Conservation (phyloP, 257 asterid species). For the Handroanthus guayacan region DNA sequence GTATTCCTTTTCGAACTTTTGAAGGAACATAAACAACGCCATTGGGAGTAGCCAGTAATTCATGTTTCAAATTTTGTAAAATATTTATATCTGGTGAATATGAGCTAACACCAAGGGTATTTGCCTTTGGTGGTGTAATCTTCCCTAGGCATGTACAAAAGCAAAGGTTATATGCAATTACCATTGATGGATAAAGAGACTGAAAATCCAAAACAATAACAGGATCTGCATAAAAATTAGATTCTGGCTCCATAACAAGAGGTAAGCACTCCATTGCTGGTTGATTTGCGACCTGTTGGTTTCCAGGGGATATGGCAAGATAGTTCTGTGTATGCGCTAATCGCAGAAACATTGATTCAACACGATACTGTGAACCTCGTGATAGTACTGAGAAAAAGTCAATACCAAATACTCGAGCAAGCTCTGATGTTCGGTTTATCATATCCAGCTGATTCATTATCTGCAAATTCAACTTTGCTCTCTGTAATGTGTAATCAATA, state of each 20-base stretch:
- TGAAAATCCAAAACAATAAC: conserved; percentile 95
- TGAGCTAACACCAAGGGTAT: conserved; percentile 82
- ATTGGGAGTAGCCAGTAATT: conserved; percentile 82
- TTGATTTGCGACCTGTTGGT: conserved; percentile 87
- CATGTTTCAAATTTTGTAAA: conserved; percentile 55
- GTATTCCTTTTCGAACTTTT: conserved; percentile 75
- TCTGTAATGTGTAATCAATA: conserved; percentile 67
- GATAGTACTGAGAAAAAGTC: conserved; percentile 96
- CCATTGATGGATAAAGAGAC: conserved; percentile 98
- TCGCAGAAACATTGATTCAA: conserved; percentile 93
- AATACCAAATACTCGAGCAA: conserved; percentile 95
- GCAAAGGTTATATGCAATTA: conserved; percentile 93
- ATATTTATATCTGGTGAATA: conserved; percentile 65
- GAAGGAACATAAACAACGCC: conserved; percentile 91
- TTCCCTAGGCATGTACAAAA: conserved; percentile 95
- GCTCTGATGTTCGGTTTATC: conserved; percentile 97
- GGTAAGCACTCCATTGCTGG: conserved; percentile 99
- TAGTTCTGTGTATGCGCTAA: conserved; percentile 93
- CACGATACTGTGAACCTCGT: conserved; percentile 97
- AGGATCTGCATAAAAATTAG: conserved; percentile 91
- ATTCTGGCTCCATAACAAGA: conserved; percentile 99
- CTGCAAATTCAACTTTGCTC: conserved; percentile 83
- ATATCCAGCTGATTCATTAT: conserved; percentile 88
- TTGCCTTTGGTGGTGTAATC: conserved; percentile 52
- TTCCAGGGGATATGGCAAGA: conserved; percentile 95